phyloP scores from a whole-genome alignment of 108 stramenopile genomes.

The Conticribra weissflogii region DNA sequence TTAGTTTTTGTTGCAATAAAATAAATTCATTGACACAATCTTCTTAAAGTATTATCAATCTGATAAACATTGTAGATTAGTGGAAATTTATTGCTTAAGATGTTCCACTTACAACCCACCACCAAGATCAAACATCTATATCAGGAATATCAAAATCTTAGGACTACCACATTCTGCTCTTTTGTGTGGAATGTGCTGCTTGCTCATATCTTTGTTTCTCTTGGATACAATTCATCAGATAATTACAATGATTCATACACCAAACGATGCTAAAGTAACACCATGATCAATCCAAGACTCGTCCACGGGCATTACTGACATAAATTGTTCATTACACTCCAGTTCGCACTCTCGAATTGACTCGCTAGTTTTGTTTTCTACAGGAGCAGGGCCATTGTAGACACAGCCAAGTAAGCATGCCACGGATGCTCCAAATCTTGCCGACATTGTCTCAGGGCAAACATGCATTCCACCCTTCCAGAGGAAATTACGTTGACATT shows the following conservation, averaged over 20 bases:
- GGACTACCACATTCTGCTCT: no score
- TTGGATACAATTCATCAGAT: no score
- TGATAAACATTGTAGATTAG: no score
- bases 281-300: slow-evolving; percentile 14
- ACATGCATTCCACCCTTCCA: slow-evolving; percentile 31
- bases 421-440: slow-evolving; percentile 18
- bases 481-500: background rate
- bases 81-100: no score
- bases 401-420: slow-evolving; percentile 42
- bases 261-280: background rate
- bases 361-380: background rate
- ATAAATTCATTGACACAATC: no score
- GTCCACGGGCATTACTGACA: slow-evolving; percentile 34
- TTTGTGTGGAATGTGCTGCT: no score
- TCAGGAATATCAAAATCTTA: no score
- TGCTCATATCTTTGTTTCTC: slow-evolving; percentile 8
- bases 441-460: slow-evolving; percentile 27
- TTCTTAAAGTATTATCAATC: no score
- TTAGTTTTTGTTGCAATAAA: no score
- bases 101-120: no score
- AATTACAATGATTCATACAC: no score
- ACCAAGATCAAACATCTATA: no score
- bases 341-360: slow-evolving; percentile 19
- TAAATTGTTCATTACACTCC: slow-evolving; percentile 38
- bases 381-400: slow-evolving; percentile 40